Evolutionary conservation across 768 basidiomycete species (phyloP).

Genomic region (Harrya chromipes): DNA sequence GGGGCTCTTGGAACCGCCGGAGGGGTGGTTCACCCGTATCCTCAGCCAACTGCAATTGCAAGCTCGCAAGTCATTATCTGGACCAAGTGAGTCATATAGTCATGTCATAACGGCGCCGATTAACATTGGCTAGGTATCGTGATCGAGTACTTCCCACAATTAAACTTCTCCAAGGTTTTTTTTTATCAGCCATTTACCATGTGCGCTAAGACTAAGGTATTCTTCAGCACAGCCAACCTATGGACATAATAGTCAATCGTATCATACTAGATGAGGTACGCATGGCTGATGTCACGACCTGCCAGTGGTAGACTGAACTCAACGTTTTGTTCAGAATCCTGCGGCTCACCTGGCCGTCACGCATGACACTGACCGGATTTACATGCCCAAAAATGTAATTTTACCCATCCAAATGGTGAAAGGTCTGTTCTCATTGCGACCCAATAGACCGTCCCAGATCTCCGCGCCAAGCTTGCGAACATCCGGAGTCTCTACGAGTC

Average conservation of each 20-base stretch:
- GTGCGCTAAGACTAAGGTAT: neutral
- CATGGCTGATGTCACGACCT: neutral
- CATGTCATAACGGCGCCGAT: too few relatives aligned
- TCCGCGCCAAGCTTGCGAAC: neutral
- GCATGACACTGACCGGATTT: slow-evolving; percentile 6
- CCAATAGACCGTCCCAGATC: too few relatives aligned
- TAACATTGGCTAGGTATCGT: too few relatives aligned
- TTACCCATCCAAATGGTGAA: too few relatives aligned
- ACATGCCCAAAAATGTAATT: neutral
- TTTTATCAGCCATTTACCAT: too few relatives aligned
- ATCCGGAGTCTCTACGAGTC: too few relatives aligned
- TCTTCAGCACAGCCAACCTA: slow-evolving; percentile 5
- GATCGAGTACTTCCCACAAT: neutral
- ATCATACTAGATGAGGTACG: slow-evolving; percentile 3
- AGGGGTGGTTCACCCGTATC: too few relatives aligned
- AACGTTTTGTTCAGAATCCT: neutral
- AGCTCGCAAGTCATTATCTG: too few relatives aligned
- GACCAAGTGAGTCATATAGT: too few relatives aligned
- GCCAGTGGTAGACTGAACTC: neutral
- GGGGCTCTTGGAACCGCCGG: too few relatives aligned
- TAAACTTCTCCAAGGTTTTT: neutral
- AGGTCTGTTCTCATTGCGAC: too few relatives aligned
- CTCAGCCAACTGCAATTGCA: too few relatives aligned
- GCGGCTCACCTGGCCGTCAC: slow-evolving; percentile 4
- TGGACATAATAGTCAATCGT: slow-evolving; percentile 1